These are phyloP conservation scores for Copromyces sp. DNA, from an alignment of 495 filamentous ascomycete species.

Conservation along the genomic window DNA sequence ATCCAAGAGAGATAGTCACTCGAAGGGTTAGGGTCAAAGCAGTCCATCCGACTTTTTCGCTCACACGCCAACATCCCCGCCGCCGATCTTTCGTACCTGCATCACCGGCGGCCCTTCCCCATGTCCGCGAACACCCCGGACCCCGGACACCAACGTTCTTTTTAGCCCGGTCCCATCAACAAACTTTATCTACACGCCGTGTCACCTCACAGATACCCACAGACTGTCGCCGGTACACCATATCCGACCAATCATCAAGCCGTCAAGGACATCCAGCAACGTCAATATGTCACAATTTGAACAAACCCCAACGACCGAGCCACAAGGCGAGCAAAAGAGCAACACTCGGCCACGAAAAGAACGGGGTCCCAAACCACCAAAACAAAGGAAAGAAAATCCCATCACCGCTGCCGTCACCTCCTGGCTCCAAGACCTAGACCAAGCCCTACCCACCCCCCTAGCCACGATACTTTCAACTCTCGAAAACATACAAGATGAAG, in stretches of 20 bases:
- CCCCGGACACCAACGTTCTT: not conserved
- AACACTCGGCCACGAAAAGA: not conserved
- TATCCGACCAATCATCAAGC: not conserved
- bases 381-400: slow-evolving; percentile 17
- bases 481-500: not conserved
- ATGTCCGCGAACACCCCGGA: not conserved
- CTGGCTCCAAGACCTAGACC: slow-evolving; percentile 17
- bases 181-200: not conserved
- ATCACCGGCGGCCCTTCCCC: not conserved
- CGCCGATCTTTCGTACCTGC: not conserved
- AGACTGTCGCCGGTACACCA: not conserved
- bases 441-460: not conserved
- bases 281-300: not conserved
- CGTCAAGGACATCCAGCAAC: not conserved
- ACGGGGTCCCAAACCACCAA: slow-evolving; percentile 1
- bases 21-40: not conserved
- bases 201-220: not conserved
- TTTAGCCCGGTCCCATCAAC: not conserved
- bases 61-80: not conserved
- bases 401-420: slow-evolving; percentile 19
- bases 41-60: not conserved
- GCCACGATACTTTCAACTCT: not conserved
- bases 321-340: too few relatives aligned
- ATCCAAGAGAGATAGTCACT: not conserved
- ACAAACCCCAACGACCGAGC: not conserved